Base-by-base conservation (phyloP, 192 early-diverging fungal genomes). In the Backusella sp. region DNA sequence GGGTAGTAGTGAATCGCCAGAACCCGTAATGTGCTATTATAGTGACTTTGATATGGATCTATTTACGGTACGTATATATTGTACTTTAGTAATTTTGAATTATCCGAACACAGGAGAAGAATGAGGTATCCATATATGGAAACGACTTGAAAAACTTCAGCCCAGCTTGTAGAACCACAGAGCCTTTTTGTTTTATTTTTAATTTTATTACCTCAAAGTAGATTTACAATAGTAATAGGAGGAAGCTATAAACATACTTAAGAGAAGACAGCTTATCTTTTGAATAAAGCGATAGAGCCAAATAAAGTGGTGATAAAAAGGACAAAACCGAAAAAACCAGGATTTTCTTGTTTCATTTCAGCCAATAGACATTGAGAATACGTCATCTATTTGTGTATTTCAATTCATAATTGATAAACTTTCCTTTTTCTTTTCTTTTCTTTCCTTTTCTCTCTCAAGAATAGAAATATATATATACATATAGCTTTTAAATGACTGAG, bases 401-500 rank as follows among this genome's bases (percentile, higher is more conserved):
- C 21, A 59, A 23, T 59, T 59, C 17, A 59, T 4, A 26, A 23
- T 59, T 59, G 53, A 26, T 26, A 26, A 23, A 59, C 53, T 59
- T 59, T 23, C 6, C 23, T 59, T 59, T 59, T 59, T 26, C 53
- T 59, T 59, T 59, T 26, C 53, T 59, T 32, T 59, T 26, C 53
- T 59, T 59, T 59, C 53, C 53, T 59, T 59, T 59, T 59, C 23
- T 59, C 21, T 59, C 8, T 53, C 23, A 59, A 59, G 23, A 59
- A 59, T 59, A 59, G 53, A 59, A 53, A 53, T 23, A 35, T 34
- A 23, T 56, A 46, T 7, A 35, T 34, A 23, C 37, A 46, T 7
- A 19, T 42, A 26, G 28, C 34, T 17, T 49, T 42, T 9, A 66
- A 59, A 94, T 94, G 94, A 86, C 86, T 66, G 94, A 94, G 79